Evolutionary conservation across 2,329 filamentous ascomycete species (phyloP).

Genomic region (Fusarium sp.): DNA sequence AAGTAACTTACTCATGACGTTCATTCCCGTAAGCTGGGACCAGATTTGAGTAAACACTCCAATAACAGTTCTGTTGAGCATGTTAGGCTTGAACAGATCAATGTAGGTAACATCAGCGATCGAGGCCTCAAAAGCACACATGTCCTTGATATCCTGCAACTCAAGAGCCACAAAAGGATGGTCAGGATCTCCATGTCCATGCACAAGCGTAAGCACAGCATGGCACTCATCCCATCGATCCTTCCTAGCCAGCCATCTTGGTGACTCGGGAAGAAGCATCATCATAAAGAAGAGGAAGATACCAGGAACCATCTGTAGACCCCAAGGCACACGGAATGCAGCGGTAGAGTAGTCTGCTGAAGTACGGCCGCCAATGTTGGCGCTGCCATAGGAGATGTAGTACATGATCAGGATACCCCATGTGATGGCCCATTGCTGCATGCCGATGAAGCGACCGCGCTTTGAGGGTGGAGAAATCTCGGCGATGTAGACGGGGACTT

Average conservation of each 20-base stretch:
- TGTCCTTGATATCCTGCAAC: conserved; percentile 77
- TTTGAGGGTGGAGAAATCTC: conserved; percentile 73
- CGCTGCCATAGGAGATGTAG: conserved; percentile 75
- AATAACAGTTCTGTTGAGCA: conserved; percentile 65
- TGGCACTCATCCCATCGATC: conserved; percentile 72
- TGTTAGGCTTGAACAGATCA: conserved; percentile 79
- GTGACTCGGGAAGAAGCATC: conserved; percentile 64
- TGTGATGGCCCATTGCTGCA: conserved; percentile 79
- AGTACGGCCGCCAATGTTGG: conserved; percentile 62
- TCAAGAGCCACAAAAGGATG: conserved; percentile 76
- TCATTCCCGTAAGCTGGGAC: conserved; percentile 69
- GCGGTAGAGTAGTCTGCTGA: conserved; percentile 63
- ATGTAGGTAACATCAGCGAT: conserved; percentile 77
- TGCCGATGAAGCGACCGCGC: conserved; percentile 55
- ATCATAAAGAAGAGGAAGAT: conserved; percentile 70
- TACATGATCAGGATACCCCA: conserved; percentile 77
- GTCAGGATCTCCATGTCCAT: conserved; percentile 73
- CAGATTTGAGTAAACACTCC: conserved; percentile 66
- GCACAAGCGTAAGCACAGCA: conserved; percentile 66
- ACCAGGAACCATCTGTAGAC: conserved; percentile 68
- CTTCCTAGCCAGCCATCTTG: conserved; percentile 77
- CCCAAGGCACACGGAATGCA: conserved; percentile 73
- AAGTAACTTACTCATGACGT: conserved; percentile 65
- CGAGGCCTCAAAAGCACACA: conserved; percentile 77
- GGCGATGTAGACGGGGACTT: conserved; percentile 77